These are phyloP conservation scores for Kluyveromyces sp. DNA, from an alignment of 1,139 yeast species.

Conservation along the genomic window DNA sequence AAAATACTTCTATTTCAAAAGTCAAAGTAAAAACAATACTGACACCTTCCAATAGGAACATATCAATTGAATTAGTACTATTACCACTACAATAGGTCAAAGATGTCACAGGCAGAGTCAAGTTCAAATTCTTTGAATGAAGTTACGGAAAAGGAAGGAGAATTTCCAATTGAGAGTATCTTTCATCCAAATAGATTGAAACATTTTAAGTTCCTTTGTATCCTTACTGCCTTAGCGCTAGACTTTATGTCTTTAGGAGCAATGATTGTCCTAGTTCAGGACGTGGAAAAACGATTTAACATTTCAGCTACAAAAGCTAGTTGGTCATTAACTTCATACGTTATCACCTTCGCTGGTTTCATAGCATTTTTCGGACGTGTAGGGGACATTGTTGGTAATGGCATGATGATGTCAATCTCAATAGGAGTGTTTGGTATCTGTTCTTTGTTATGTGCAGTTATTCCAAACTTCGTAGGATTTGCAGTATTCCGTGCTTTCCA, in stretches of 20 bases:
- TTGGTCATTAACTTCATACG: constrained; percentile 31
- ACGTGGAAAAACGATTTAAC: not conserved
- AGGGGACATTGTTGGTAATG: constrained; percentile 29
- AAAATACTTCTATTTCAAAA: no score
- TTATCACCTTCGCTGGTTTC: constrained; percentile 29
- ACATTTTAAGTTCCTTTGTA: not conserved
- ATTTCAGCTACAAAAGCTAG: constrained; percentile 7
- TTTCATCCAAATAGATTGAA: not conserved
- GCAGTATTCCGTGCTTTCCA: constrained; percentile 35
- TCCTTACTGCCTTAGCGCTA: constrained; percentile 1
- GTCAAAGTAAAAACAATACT: no score
- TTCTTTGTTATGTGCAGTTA: constrained; percentile 26
- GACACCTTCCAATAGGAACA: no score
- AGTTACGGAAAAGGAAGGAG: no score
- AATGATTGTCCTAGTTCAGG: constrained; percentile 1
- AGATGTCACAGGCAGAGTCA: no score
- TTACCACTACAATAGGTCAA: no score
- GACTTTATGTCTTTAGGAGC: constrained; percentile 1
- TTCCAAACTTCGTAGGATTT: constrained; percentile 26
- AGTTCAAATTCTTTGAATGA: no score
- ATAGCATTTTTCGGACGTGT: constrained; percentile 28
- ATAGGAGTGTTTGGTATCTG: constrained; percentile 16
- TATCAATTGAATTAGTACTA: no score
- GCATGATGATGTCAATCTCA: constrained; percentile 16
- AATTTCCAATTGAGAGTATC: not conserved